phyloP scores from a whole-genome alignment of 371 early-diverging fungal genomes.

The Mucor plumbeus region DNA sequence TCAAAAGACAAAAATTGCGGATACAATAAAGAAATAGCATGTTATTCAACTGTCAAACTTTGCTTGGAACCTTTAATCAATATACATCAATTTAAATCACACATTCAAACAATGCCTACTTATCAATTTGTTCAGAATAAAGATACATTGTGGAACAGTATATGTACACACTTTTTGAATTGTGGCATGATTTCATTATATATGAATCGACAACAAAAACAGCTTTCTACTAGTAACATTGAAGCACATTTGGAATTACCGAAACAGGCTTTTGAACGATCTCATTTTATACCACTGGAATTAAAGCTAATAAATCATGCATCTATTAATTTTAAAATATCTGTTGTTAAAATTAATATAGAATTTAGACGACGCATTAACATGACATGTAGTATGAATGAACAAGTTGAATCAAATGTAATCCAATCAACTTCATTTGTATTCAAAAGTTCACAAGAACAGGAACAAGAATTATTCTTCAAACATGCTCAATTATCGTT shows the following conservation, averaged over 20 bases:
- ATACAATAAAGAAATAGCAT: background rate
- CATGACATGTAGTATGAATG: constrained; percentile 23
- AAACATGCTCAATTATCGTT: constrained; percentile 10
- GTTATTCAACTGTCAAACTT: constrained; percentile 16
- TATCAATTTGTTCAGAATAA: background rate
- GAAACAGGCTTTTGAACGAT: constrained; percentile 11
- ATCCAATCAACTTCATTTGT: background rate
- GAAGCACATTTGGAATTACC: constrained; percentile 10
- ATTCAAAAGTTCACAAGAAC: constrained; percentile 7
- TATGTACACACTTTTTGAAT: background rate
- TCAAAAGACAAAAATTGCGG: background rate
- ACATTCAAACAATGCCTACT: constrained; percentile 4
- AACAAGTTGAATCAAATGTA: constrained; percentile 4
- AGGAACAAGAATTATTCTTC: background rate
- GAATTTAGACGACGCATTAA: constrained; percentile 7
- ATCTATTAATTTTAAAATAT: constrained; percentile 3
- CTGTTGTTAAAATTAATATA: constrained; percentile 2
- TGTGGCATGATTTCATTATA: background rate
- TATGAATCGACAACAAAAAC: background rate
- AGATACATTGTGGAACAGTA: background rate
- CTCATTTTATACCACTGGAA: constrained; percentile 9
- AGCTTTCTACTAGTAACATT: background rate
- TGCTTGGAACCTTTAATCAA: constrained; percentile 11
- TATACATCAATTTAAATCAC: background rate
- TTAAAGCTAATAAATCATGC: constrained; percentile 9